Evolutionary conservation across 805 yeast species (phyloP).

Genomic region (Metschnikowia lunata): DNA sequence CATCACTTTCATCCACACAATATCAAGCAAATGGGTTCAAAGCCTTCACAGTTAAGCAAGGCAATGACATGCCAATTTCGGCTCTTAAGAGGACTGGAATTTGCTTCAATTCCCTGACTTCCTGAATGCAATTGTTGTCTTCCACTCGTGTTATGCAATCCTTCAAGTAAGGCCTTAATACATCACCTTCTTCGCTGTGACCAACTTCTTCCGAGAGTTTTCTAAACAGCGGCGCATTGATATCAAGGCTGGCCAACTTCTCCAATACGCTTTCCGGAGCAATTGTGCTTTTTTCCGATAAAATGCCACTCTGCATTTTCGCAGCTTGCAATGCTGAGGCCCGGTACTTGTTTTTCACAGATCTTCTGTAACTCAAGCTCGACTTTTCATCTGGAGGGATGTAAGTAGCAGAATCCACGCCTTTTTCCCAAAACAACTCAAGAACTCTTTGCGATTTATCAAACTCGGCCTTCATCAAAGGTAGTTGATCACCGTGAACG

Average conservation of each 20-base stretch:
- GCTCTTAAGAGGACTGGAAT: slow-evolving; percentile 86
- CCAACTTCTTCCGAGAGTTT: slow-evolving; percentile 17
- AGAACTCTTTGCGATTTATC: slow-evolving; percentile 62
- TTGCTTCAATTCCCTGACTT: slow-evolving; percentile 67
- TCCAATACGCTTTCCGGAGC: slow-evolving; percentile 42
- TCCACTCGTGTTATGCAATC: slow-evolving; percentile 57
- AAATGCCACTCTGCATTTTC: slow-evolving; percentile 41
- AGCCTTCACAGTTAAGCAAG: slow-evolving; percentile 88
- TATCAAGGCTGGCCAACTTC: slow-evolving; percentile 47
- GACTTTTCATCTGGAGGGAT: slow-evolving; percentile 87
- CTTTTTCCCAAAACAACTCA: slow-evolving; percentile 89
- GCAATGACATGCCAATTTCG: slow-evolving; percentile 92
- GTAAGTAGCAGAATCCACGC: slow-evolving; percentile 87
- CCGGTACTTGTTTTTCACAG: slow-evolving; percentile 74
- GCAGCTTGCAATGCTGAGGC: slow-evolving; percentile 73
- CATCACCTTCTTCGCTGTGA: slow-evolving; percentile 22
- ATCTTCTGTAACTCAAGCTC: slow-evolving; percentile 68
- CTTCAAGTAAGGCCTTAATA: slow-evolving; percentile 55
- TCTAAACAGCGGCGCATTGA: slow-evolving; percentile 45
- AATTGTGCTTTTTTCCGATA: slow-evolving; percentile 25
- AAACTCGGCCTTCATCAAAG: slow-evolving; percentile 87
- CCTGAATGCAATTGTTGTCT: slow-evolving; percentile 65
- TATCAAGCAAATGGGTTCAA: slow-evolving; percentile 69
- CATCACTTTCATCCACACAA: background rate
- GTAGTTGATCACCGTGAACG: slow-evolving; percentile 96